A percentile compares a stretch with the other conserved stretches of the same genome.
These are phyloP conservation scores for Salix arbutifolia DNA, from an alignment of 345 rosid genomes.

Conservation along the genomic window DNA sequence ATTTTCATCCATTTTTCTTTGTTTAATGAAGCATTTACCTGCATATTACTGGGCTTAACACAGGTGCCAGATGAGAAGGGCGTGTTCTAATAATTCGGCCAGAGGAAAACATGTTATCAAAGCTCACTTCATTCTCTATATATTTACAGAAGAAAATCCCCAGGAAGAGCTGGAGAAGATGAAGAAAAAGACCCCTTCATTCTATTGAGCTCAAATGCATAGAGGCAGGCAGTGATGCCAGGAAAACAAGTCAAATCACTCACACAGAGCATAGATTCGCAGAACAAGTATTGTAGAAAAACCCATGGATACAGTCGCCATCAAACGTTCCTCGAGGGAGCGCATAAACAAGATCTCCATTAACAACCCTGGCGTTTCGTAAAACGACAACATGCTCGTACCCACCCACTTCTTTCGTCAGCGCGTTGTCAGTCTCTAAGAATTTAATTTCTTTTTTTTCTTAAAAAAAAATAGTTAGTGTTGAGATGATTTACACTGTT, in stretches of 20 bases:
- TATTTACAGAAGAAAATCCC: conserved; percentile 1
- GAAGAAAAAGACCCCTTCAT: not conserved
- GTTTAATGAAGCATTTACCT: not conserved
- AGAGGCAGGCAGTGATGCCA: not conserved
- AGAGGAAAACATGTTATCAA: not conserved
- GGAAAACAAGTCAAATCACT: not conserved
- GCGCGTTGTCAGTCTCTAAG: conserved; percentile 70
- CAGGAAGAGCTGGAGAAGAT: not conserved
- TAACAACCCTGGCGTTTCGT: conserved; percentile 60
- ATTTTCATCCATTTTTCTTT: conserved; percentile 49
- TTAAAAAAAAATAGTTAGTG: not conserved
- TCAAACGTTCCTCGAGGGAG: conserved; percentile 70
- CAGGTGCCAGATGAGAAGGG: not conserved
- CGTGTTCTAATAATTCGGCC: not conserved
- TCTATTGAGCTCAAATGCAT: not conserved
- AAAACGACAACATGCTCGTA: conserved; percentile 64
- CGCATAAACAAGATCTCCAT: conserved; percentile 46
- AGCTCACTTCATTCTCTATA: conserved; percentile 3
- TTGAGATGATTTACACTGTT: no score
- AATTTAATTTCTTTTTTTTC: not conserved
- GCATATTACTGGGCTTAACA: not conserved
- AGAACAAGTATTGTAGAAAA: conserved; percentile 5
- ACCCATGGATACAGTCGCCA: conserved; percentile 80
- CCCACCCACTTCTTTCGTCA: conserved; percentile 77
- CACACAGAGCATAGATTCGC: not conserved